Evolutionary conservation across 768 basidiomycete genomes (phyloP).

Genomic region (Pisolithus microcarpus): DNA sequence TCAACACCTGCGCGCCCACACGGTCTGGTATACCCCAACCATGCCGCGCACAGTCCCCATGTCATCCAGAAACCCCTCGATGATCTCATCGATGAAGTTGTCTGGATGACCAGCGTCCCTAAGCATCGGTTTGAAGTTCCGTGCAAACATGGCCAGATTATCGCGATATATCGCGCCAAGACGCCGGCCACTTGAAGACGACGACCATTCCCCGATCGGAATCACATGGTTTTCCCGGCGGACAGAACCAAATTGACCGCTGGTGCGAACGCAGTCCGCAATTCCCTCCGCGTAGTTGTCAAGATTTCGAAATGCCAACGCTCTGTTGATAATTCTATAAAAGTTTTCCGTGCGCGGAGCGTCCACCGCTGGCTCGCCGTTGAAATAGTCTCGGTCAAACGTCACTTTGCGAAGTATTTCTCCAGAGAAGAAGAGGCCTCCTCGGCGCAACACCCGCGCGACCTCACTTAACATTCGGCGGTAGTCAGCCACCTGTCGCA

Average conservation of each 20-base stretch:
- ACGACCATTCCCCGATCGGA: slow-evolving; percentile 53
- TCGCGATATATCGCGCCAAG: slow-evolving; percentile 40
- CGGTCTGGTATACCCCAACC: slow-evolving; percentile 41
- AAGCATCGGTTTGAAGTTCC: slow-evolving; percentile 45
- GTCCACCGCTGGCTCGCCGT: slow-evolving; percentile 18
- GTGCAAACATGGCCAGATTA: slow-evolving; percentile 36
- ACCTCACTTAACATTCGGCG: slow-evolving; percentile 47
- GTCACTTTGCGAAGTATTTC: slow-evolving; percentile 48
- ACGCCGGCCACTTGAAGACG: slow-evolving; percentile 23
- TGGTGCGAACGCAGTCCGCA: slow-evolving; percentile 29
- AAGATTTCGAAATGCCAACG: slow-evolving; percentile 33
- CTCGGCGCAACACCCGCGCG: slow-evolving; percentile 56
- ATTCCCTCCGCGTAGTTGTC: slow-evolving; percentile 32
- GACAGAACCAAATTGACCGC: slow-evolving; percentile 38
- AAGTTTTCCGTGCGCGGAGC: slow-evolving; percentile 25
- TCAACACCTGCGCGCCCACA: slow-evolving; percentile 35
- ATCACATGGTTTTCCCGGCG: slow-evolving; percentile 30
- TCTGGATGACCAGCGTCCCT: slow-evolving; percentile 29
- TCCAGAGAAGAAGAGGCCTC: slow-evolving; percentile 62
- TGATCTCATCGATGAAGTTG: slow-evolving; percentile 32
- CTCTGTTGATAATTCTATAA: slow-evolving; percentile 35
- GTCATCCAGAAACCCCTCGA: slow-evolving; percentile 40
- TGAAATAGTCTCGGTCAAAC: slow-evolving; percentile 29
- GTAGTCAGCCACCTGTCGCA: slow-evolving; percentile 51
- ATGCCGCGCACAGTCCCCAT: slow-evolving; percentile 41